Percentiles rank a stretch among this genome's conserved stretches.
These are phyloP conservation scores for Posidonia australis DNA, from an alignment of 106 monocot species.

Conservation along the genomic window DNA sequence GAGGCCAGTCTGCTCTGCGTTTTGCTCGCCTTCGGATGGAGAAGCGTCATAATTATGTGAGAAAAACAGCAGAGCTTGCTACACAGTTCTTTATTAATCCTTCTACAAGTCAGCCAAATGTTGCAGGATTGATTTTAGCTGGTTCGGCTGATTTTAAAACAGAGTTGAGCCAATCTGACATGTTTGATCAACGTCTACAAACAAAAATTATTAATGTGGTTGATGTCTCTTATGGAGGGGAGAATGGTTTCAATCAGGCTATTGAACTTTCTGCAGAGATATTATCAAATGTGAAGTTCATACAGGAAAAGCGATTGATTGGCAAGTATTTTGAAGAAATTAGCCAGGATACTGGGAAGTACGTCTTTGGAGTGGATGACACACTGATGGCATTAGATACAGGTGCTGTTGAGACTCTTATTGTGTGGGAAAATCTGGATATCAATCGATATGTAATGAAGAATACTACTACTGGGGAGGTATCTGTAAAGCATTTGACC, in stretches of 20 bases:
- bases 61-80: slow-evolving; percentile 56
- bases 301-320: slow-evolving; percentile 52
- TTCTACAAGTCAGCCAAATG: slow-evolving; percentile 56
- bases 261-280: slow-evolving; percentile 53
- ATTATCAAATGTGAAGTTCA: slow-evolving; percentile 55
- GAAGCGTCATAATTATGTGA: slow-evolving; percentile 53
- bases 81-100: slow-evolving; percentile 56
- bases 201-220: slow-evolving; percentile 55
- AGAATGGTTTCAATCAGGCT: slow-evolving; percentile 60
- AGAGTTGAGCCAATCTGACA: slow-evolving; percentile 54
- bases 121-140: slow-evolving; percentile 49
- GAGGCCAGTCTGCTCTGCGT: slow-evolving; percentile 63
- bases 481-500: slow-evolving; percentile 36
- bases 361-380: slow-evolving; percentile 62
- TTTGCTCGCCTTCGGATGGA: slow-evolving; percentile 67
- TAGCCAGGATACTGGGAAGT: slow-evolving; percentile 61
- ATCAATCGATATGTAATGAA: slow-evolving; percentile 41
- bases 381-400: slow-evolving; percentile 54
- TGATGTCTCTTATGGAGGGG: slow-evolving; percentile 59
- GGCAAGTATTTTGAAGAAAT: slow-evolving; percentile 68
- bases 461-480: slow-evolving; percentile 33
- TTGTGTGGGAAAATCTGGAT: slow-evolving; percentile 60
- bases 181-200: slow-evolving; percentile 59
- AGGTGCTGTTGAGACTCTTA: slow-evolving; percentile 62
- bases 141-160: slow-evolving; percentile 68